A percentile compares a stretch with the other conserved stretches of the same genome.
These are phyloP conservation scores for Paxillus rubicundulus DNA, from an alignment of 768 basidiomycete species.

Conservation along the genomic window DNA sequence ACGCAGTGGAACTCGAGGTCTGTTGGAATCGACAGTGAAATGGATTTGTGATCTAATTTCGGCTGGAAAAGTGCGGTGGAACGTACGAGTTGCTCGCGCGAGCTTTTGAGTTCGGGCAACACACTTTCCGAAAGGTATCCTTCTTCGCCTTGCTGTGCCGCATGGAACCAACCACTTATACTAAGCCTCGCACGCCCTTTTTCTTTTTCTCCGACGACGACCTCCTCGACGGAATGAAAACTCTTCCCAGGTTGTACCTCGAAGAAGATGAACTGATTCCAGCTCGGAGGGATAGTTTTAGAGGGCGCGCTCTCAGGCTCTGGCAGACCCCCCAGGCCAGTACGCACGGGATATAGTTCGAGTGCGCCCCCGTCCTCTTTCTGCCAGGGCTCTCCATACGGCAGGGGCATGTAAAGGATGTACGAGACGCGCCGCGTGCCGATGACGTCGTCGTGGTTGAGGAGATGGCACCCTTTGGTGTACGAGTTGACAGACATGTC, in stretches of 20 bases:
- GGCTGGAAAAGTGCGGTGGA: conserved; percentile 7
- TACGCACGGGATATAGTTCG: conserved; percentile 80
- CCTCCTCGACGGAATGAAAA: conserved; percentile 97
- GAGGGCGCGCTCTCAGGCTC: conserved; percentile 67
- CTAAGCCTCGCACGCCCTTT: conserved; percentile 76
- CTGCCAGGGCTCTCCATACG: conserved; percentile 73
- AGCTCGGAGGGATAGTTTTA: conserved; percentile 72
- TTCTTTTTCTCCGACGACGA: conserved; percentile 75
- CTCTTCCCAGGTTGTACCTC: conserved; percentile 93
- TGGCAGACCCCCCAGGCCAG: conserved; percentile 52
- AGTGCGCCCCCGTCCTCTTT: conserved; percentile 91
- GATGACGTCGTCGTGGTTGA: conserved; percentile 99
- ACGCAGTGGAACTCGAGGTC: conserved; percentile 62
- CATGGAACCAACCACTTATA: conserved; percentile 97
- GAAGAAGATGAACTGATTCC: conserved; percentile 89
- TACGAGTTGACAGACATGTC: conserved; percentile 96
- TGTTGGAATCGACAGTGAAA: conserved; percentile 21
- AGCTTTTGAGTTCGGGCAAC: conserved; percentile 59
- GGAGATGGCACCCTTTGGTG: conserved; percentile 86
- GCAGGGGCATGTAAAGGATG: conserved; percentile 93
- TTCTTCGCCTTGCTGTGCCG: conserved; percentile 86
- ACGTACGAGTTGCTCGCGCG: conserved; percentile 90
- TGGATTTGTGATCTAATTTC: conserved; percentile 5
- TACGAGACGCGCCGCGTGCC: conserved; percentile 92
- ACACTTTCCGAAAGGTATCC: conserved; percentile 62